Conservation (phyloP, 306 rosid species). For the Dalbergia oliveri region DNA sequence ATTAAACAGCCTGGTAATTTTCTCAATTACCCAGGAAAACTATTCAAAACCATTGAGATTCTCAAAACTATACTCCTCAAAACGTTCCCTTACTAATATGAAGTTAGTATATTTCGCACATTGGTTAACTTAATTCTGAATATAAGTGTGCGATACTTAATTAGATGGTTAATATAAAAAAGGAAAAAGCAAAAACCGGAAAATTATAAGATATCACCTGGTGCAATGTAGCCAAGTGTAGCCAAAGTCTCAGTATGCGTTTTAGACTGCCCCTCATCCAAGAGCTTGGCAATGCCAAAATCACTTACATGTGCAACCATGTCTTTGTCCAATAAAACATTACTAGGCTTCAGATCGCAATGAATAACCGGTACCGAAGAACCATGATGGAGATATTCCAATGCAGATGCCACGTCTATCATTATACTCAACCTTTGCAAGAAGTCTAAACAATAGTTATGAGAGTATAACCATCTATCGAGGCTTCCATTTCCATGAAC, state of each 20-base stretch:
- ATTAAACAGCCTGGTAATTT: too few species aligned
- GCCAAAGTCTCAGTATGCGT: conserved; percentile 36
- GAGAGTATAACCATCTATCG: conserved; percentile 45
- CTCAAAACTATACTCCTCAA: too few species aligned
- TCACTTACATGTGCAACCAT: conserved; percentile 47
- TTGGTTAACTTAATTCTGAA: too few species aligned
- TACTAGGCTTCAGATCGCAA: conserved; percentile 44
- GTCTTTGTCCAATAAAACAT: conserved; percentile 40
- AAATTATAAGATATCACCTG: conserved; percentile 23
- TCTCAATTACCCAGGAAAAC: too few species aligned
- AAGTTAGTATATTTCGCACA: too few species aligned
- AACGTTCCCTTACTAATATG: too few species aligned
- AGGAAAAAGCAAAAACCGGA: not conserved
- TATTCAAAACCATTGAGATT: too few species aligned
- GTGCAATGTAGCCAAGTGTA: conserved; percentile 47
- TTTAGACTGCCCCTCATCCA: conserved; percentile 39
- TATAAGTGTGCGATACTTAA: too few species aligned
- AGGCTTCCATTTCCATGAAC: conserved; percentile 44
- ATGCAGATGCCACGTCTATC: conserved; percentile 15
- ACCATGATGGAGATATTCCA: conserved; percentile 48
- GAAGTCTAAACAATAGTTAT: conserved; percentile 28
- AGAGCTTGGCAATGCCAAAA: conserved; percentile 47
- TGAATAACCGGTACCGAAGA: conserved; percentile 40
- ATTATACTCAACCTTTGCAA: conserved; percentile 45
- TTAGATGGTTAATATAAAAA: not conserved